Base-by-base conservation (phyloP, 2,329 filamentous ascomycete species). In the Sporothrix brunneoviolacea region DNA sequence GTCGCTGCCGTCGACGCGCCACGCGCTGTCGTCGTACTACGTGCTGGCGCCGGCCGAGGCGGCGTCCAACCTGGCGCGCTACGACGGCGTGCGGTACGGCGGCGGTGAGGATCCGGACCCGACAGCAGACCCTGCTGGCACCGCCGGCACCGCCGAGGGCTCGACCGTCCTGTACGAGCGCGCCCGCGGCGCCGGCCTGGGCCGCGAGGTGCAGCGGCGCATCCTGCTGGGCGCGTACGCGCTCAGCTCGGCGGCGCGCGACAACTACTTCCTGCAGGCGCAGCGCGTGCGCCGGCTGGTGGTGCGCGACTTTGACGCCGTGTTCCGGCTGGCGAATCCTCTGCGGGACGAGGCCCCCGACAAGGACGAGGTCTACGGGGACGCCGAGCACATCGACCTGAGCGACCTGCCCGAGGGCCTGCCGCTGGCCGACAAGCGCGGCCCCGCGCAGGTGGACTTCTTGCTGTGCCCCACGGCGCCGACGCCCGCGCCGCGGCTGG, bases 31-130 rank as follows among this genome's bases (percentile, higher is more conserved):
- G 18, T 87, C 93, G 30, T 98, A 98, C 71, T 98, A 98, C 66
- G 80, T 98, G 51, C 82, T 98, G 50, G 94, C 93, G 1, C 89
- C 93, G 0, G 91, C 93, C 15, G 93, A 98, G 68, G 93, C 93
- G 4, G 89, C 89, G 1, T 97, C 91, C 15, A 98, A 98, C 61
- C 79, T 98, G 2, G 88, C 93, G 51, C 96, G 95, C 65, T 98
- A 96, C 65, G 94, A 98, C 61, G 93, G 93, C 18, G 82, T 97
- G n/a, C 85, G 93, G 10, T 98, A 95, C 67, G 93, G 93, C n/a
- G 15, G 24, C 16, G 65, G 69, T 9, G 30, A 3, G 3, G 33
- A 35, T 7, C 16, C 3, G 2, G 36, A 33, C 3, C 4, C 13
- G 3, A 19, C 40, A 13, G 27, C 18, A 15, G 35, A 18, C 9